These are phyloP conservation scores for Pichia membranifaciens DNA, from an alignment of 805 yeast species.

Conservation along the genomic window DNA sequence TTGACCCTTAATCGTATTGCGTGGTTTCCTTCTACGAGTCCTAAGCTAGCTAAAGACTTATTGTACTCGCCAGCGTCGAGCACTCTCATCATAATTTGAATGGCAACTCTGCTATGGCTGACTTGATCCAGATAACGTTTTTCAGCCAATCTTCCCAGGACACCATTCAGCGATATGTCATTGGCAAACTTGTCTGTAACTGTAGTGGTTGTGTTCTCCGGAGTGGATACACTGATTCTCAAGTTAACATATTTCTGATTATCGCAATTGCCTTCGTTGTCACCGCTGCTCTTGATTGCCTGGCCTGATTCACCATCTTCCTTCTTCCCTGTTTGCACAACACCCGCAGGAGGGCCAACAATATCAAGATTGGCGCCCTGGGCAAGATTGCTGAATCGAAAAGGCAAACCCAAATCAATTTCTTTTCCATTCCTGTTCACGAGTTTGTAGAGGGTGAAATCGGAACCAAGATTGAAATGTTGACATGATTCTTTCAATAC, in stretches of 20 bases:
- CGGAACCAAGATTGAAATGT: constrained; percentile 29
- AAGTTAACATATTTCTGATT: neutral
- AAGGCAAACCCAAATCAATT: constrained; percentile 35
- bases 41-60: neutral
- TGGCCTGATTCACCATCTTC: too few relatives aligned
- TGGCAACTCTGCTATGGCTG: neutral
- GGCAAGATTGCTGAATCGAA: constrained; percentile 38
- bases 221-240: neutral
- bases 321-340: too few relatives aligned
- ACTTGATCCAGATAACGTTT: neutral
- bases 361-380: constrained; percentile 38
- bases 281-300: too few relatives aligned
- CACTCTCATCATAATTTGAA: constrained; percentile 3
- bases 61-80: neutral
- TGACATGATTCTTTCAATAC: constrained; percentile 27
- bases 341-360: neutral
- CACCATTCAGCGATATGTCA: neutral
- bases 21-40: constrained; percentile 3
- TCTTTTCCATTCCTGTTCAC: neutral
- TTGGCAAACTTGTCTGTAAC: neutral
- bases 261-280: too few relatives aligned
- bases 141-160: neutral
- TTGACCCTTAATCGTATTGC: constrained; percentile 1
- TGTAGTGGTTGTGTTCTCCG: neutral
- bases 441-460: constrained; percentile 3